These are phyloP conservation scores for Populus nigra DNA, from an alignment of 345 rosid genomes.

Conservation along the genomic window DNA sequence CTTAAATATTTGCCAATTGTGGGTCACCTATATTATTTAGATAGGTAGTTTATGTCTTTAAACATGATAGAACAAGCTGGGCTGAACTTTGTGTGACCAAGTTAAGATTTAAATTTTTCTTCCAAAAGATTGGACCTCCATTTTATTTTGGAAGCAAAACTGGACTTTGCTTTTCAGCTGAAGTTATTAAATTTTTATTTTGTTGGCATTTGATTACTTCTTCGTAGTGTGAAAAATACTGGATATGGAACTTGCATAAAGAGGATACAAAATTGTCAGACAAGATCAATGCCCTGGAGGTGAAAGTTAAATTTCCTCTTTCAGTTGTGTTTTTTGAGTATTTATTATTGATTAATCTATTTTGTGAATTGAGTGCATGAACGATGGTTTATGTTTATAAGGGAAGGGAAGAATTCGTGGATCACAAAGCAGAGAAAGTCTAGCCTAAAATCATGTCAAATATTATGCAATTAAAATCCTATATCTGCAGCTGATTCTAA, in stretches of 20 bases:
- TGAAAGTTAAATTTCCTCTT: constrained; percentile 17
- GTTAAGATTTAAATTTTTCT: neutral
- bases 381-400: neutral
- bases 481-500: too few relatives aligned
- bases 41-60: neutral
- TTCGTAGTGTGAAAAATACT: constrained; percentile 1
- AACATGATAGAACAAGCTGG: neutral
- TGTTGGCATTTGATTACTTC: neutral
- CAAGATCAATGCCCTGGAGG: constrained; percentile 83
- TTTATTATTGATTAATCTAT: neutral
- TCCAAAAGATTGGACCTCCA: neutral
- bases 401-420: too few relatives aligned
- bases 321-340: neutral
- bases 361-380: neutral
- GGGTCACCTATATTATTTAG: neutral
- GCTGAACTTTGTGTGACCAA: neutral
- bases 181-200: neutral
- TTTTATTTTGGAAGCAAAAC: neutral
- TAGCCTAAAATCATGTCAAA: too few relatives aligned
- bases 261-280: constrained; percentile 45
- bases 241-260: constrained; percentile 31
- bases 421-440: too few relatives aligned
- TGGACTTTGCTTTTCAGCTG: neutral
- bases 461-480: too few relatives aligned
- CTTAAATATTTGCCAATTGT: neutral